Evolutionary conservation across 1,284 basidiomycete genomes (phyloP), one percentile per base, ranked within the genome.

Genomic region (Tetrapyrgos nigripes): DNA sequence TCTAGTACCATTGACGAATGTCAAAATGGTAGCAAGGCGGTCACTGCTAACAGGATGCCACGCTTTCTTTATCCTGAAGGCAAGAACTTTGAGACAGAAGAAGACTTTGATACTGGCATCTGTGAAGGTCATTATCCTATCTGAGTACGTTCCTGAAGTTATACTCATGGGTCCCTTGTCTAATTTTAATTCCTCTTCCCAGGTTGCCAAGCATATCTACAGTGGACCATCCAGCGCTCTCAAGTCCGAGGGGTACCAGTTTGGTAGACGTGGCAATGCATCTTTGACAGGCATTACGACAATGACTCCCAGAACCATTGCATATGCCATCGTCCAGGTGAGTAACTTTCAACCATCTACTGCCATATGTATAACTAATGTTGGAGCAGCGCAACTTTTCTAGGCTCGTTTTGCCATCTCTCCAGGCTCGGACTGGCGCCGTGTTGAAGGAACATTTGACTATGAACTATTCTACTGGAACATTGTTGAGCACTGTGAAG

Each of bases 391-490:
- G 43, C 27, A 8, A 44, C 9, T 44, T 11, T 44, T 31, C 1
- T 48, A 66, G 64, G 50, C 59, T 14, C 59, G 33, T 10, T 68
- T 67, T 58, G 48, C 62, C 0, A 23, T 68, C 10, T 59, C 63
- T 4, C 59, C 58, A 4, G 48, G 47, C 1, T 19, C 46, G 19
- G 28, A 46, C 4, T 68, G 65, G 65, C 29, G 37, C 14, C 21
- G 46, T 10, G 28, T 51, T 26, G 60, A 64, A 46, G 59, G 49
- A n/a, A 5, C 13, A 0, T 68, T 68, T 40, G 55, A 65, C 49
- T 68, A 68, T 45, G 4, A 55, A 4, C 27, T 59, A 17, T 68
- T 68, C 43, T 67, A 64, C 33, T 67, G 64, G 64, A 61, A 51
- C 24, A 55, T 68, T 37, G 56, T 67, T 0, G 40, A 35, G 2